Conservation (phyloP, 2,329 filamentous ascomycete species). For the Paramyrothecium sp. region DNA sequence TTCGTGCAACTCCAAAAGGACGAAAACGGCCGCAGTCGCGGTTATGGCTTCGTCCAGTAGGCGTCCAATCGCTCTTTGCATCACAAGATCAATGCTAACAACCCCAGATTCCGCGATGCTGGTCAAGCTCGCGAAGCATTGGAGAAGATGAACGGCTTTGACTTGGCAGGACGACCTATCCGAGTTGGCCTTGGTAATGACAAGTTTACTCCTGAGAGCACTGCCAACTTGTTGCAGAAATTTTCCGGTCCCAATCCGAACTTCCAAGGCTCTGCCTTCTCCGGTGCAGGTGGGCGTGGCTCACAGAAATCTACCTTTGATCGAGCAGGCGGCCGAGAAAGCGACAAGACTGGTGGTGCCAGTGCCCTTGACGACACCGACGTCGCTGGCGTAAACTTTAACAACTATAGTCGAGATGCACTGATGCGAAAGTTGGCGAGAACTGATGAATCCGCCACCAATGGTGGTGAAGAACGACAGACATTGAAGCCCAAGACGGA, state of each 20-base stretch:
- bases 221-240: constrained; percentile 86
- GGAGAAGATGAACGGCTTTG: constrained; percentile 99
- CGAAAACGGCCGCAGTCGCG: constrained; percentile 83
- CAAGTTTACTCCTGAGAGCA: constrained; percentile 99
- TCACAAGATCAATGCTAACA: constrained; percentile 29
- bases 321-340: constrained; percentile 83
- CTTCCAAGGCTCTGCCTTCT: constrained; percentile 89
- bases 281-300: constrained; percentile 83
- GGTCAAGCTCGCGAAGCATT: constrained; percentile 89
- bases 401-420: constrained; percentile 97
- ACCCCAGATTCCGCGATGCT: constrained; percentile 77
- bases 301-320: constrained; percentile 86
- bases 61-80: constrained; percentile 34
- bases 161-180: constrained; percentile 94
- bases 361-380: constrained; percentile 97
- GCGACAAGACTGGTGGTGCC: constrained; percentile 85
- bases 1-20: constrained; percentile 98
- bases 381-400: constrained; percentile 98
- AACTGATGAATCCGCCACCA: constrained; percentile 76
- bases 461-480: constrained; percentile 67
- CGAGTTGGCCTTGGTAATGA: constrained; percentile 99
- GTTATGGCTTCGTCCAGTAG: constrained; percentile 98
- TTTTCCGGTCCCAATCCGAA: constrained; percentile 79
- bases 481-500: constrained; percentile 77
- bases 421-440: constrained; percentile 98